phyloP scores from a whole-genome alignment of 495 filamentous ascomycete species.

The Lasiosphaeria ovina region DNA sequence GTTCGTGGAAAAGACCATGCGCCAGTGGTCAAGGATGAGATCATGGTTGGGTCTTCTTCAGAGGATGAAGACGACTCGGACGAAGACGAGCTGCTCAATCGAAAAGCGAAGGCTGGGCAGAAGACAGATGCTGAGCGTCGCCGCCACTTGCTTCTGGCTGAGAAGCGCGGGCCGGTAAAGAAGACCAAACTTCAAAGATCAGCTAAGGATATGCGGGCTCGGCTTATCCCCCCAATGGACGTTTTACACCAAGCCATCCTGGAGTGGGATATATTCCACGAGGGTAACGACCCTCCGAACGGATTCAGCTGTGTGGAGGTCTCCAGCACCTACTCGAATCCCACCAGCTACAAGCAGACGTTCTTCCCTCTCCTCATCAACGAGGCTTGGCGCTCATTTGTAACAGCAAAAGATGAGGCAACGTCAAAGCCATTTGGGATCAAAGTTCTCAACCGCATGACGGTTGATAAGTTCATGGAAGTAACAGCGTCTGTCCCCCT shows the following conservation, averaged over 20 bases:
- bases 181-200: conserved; percentile 74
- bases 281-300: conserved; percentile 77
- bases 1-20: conserved; percentile 72
- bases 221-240: conserved; percentile 85
- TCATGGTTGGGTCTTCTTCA: conserved; percentile 87
- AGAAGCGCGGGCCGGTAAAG: conserved; percentile 67
- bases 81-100: conserved; percentile 41
- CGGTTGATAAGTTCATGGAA: conserved; percentile 89
- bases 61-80: conserved; percentile 65
- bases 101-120: conserved; percentile 46
- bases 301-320: conserved; percentile 71
- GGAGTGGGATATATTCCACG: conserved; percentile 89
- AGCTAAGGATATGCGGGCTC: conserved; percentile 88
- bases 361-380: conserved; percentile 89
- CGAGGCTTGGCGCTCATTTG: conserved; percentile 93
- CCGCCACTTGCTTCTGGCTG: conserved; percentile 44
- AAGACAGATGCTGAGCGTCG: conserved; percentile 50
- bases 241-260: conserved; percentile 81
- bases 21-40: conserved; percentile 62
- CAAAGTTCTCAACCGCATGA: conserved; percentile 79
- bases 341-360: conserved; percentile 76
- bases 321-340: conserved; percentile 69
- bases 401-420: conserved; percentile 83
- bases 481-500: conserved; percentile 77
- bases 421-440: conserved; percentile 75